phyloP scores from a whole-genome alignment of 2,329 filamentous ascomycete genomes.

The Curvularia sp. region DNA sequence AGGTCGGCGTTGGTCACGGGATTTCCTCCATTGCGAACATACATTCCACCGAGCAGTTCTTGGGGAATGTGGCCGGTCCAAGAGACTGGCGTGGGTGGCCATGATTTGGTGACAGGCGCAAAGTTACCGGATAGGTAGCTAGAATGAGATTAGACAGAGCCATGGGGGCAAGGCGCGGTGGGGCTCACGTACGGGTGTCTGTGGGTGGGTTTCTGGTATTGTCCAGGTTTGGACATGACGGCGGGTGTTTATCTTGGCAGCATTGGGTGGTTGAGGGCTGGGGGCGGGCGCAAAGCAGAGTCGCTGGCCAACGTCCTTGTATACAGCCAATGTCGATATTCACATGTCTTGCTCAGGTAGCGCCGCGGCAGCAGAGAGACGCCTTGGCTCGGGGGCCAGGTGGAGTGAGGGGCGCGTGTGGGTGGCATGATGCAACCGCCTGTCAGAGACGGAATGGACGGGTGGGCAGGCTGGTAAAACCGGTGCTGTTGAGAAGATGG shows the following conservation, averaged over 20 bases:
- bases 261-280: constrained; percentile 21
- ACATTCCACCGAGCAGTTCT: constrained; percentile 73
- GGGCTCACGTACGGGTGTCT: constrained; percentile 53
- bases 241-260: constrained; percentile 11
- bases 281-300: neutral
- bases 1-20: constrained; percentile 68
- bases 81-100: constrained; percentile 63
- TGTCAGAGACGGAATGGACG: neutral
- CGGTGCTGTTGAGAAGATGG: constrained; percentile 15
- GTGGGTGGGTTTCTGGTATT: constrained; percentile 25
- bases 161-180: neutral
- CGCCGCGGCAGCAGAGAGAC: constrained; percentile 1
- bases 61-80: constrained; percentile 66
- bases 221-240: constrained; percentile 36
- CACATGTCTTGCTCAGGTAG: constrained; percentile 11
- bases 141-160: constrained; percentile 13
- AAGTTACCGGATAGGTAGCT: constrained; percentile 74
- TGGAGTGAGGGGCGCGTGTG: neutral
- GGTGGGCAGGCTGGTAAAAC: neutral
- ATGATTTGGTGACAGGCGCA: constrained; percentile 67
- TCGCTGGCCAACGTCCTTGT: constrained; percentile 8
- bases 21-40: constrained; percentile 75
- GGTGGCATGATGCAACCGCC: constrained; percentile 22
- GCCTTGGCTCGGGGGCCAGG: neutral
- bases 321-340: constrained; percentile 8